phyloP scores from a whole-genome alignment of 1,284 basidiomycete species.

The Heterobasidion parviporum region DNA sequence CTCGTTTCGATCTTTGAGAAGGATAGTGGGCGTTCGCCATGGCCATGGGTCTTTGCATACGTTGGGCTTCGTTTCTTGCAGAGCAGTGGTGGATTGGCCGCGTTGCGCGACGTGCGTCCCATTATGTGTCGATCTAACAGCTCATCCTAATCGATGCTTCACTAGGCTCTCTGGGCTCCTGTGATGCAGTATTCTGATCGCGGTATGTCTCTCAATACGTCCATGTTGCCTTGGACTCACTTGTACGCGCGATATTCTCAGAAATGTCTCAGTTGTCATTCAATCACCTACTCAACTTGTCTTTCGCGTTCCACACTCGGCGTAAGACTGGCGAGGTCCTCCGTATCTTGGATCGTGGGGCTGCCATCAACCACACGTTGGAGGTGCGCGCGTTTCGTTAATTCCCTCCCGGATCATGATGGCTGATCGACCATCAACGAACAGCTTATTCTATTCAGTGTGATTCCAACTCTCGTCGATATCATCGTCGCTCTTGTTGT shows the following conservation, averaged over 20 bases:
- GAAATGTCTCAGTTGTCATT: slow-evolving; percentile 77
- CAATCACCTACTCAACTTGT: slow-evolving; percentile 75
- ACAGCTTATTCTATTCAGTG: slow-evolving; percentile 68
- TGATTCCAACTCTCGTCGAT: slow-evolving; percentile 77
- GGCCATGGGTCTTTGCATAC: slow-evolving; percentile 58
- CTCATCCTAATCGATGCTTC: slow-evolving; percentile 2
- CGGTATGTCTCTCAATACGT: slow-evolving; percentile 24
- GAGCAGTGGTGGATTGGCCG: slow-evolving; percentile 62
- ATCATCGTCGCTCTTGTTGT: slow-evolving; percentile 60
- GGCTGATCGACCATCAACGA: not conserved
- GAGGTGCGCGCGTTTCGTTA: slow-evolving; percentile 19
- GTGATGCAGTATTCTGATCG: slow-evolving; percentile 83
- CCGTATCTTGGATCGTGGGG: slow-evolving; percentile 57
- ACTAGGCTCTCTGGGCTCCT: slow-evolving; percentile 66
- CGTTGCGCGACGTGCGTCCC: slow-evolving; percentile 53
- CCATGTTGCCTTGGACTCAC: too few relatives aligned
- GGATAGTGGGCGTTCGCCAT: slow-evolving; percentile 37
- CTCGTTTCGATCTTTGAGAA: slow-evolving; percentile 57
- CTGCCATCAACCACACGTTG: slow-evolving; percentile 42
- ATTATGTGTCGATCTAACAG: not conserved
- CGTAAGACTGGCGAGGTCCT: slow-evolving; percentile 62
- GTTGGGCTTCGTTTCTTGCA: slow-evolving; percentile 58
- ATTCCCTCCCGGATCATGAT: not conserved
- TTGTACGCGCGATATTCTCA: slow-evolving; percentile 15
- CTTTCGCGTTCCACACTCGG: slow-evolving; percentile 78